Conservation (phyloP, 352 stramenopile species). For the Phytophthora pisi region DNA sequence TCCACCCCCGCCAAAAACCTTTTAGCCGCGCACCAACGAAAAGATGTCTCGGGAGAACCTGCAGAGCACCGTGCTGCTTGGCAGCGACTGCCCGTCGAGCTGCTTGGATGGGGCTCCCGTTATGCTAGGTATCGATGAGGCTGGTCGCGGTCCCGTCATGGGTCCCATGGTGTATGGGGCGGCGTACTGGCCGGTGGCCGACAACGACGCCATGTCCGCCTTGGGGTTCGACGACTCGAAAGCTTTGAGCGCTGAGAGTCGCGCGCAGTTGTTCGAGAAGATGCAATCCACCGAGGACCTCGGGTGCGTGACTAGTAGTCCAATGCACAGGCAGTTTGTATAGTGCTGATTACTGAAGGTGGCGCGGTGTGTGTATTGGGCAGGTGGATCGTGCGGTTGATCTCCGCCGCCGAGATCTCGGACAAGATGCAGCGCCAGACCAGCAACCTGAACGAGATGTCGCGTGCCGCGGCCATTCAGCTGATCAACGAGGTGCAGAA, state of each 20-base stretch:
- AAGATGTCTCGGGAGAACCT: constrained; percentile 40
- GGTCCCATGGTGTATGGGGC: constrained; percentile 95
- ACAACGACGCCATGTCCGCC: constrained; percentile 79
- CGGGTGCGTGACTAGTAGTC: constrained; percentile 44
- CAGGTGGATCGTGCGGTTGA: constrained; percentile 91
- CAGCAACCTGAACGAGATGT: constrained; percentile 95
- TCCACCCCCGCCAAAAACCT: not conserved
- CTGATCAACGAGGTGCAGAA: constrained; percentile 92
- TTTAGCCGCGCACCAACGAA: not conserved
- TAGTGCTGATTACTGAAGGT: not conserved
- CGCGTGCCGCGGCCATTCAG: constrained; percentile 92
- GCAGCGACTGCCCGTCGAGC: constrained; percentile 59
- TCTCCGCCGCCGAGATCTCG: constrained; percentile 94
- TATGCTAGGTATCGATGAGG: constrained; percentile 96
- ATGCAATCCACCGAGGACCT: constrained; percentile 75
- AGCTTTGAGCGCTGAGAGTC: constrained; percentile 84
- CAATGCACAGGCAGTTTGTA: constrained; percentile 5
- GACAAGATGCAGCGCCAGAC: constrained; percentile 94
- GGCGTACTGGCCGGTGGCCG: constrained; percentile 88
- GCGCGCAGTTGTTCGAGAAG: constrained; percentile 89
- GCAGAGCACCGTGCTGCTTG: constrained; percentile 61
- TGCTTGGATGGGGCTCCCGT: constrained; percentile 76
- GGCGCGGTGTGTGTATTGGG: not conserved
- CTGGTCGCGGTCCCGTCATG: constrained; percentile 93
- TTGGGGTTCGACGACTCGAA: constrained; percentile 97